phyloP scores from a whole-genome alignment of 2,329 filamentous ascomycete species.

The Pseudopyrenochaeta lycopersici region DNA sequence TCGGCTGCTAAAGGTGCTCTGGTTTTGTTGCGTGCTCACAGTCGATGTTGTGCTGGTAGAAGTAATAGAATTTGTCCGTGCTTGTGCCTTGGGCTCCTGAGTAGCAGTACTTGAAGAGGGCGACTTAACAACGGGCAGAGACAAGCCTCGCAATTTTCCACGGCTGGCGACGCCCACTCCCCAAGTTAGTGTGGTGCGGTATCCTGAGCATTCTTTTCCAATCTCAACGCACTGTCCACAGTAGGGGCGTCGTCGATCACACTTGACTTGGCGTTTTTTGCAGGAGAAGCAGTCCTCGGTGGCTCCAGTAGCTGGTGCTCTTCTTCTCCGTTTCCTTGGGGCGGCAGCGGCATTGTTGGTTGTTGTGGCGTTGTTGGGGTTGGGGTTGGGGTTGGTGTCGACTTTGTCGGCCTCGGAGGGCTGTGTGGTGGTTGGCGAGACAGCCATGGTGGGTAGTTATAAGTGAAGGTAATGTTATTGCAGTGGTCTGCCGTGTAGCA shows the following conservation, averaged over 20 bases:
- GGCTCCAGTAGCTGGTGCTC: conserved; percentile 87
- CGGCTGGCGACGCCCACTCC: conserved; percentile 94
- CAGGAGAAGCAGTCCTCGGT: conserved; percentile 96
- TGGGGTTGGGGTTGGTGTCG: too few relatives aligned
- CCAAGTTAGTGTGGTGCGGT: conserved; percentile 97
- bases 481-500: conserved; percentile 36
- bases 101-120: conserved; percentile 36
- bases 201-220: conserved; percentile 92
- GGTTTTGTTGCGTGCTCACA: conserved; percentile 32
- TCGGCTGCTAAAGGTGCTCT: conserved; percentile 36
- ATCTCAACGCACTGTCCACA: conserved; percentile 93
- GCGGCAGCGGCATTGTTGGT: conserved; percentile 41
- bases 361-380: too few relatives aligned
- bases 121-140: conserved; percentile 69
- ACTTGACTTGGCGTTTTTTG: conserved; percentile 81
- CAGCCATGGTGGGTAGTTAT: conserved; percentile 38
- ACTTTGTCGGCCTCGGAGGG: conserved; percentile 44
- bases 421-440: conserved; percentile 44
- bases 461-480: conserved; percentile 30
- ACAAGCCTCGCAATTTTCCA: conserved; percentile 90
- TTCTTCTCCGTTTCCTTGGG: conserved; percentile 77
- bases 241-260: conserved; percentile 91
- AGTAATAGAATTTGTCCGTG: conserved; percentile 28
- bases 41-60: conserved; percentile 28
- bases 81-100: conserved; percentile 39